Evolutionary conservation across 139 green algal genomes (phyloP), one percentile per base, ranked within the genome.

Genomic region (Chlamydomonas schloesseri): DNA sequence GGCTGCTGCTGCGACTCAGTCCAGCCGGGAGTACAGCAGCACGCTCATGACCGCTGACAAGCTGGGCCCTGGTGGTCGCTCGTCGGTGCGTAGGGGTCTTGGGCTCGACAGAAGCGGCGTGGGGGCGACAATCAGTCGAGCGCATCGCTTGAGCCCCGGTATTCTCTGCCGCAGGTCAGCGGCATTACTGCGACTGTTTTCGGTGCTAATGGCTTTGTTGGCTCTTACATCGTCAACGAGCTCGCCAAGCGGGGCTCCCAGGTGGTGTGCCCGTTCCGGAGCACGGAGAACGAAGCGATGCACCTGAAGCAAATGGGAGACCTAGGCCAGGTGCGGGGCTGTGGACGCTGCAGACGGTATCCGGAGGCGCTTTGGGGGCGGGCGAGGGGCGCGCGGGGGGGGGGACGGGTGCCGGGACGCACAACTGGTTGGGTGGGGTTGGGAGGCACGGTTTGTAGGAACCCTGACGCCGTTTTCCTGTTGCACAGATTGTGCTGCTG

Each of bases 251-350:
- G 83, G 9, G 97, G 97, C 58, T 93, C 88, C 0, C 95, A 96
- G 76, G 89, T 99, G 13, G 91, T 99, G 20, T 87, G 97, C 53
- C 98, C 98, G 14, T 97, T 96, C 87, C 94, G 98, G 74, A 95
- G 94, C 79, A 88, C 96, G 34, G 96, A 99, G 75, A 89, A 98
- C 72, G 94, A 96, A 31, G 89, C 93, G 28, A 93, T 96, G 73
- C 96, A 99, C 82, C 92, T 99, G 26, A 96, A 95, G 71, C 88
- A 96, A 53, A 99, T 99, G 97, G 98, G 98, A 5, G 98, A 99
- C 92, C 90, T 99, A 26, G 97, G 98, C 11, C 96, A 96, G 90
- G 93, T 94, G 73, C 23, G 68, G n/a, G n/a, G n/a, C n/a, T n/a
- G n/a, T n/a, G n/a, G n/a, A n/a, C n/a, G n/a, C n/a, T n/a, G n/a